Percentiles rank a stretch among this genome's conserved stretches.
phyloP scores from a whole-genome alignment of 257 asterid genomes.

The Solanum lignicaule region DNA sequence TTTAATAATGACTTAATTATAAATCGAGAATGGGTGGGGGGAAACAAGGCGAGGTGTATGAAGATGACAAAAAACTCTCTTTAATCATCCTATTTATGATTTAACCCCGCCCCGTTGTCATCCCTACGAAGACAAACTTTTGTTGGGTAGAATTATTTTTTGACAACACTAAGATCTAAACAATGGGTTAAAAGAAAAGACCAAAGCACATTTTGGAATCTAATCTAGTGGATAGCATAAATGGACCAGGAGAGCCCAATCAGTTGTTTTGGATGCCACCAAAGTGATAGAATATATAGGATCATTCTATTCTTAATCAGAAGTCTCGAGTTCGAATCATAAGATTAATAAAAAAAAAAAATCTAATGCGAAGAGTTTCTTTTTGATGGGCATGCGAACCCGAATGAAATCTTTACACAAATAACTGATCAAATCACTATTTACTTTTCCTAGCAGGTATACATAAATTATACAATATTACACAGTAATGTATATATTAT shows the following conservation, averaged over 20 bases:
- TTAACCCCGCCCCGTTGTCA: neutral
- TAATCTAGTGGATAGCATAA: neutral
- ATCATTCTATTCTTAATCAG: rapidly evolving
- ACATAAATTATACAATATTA: neutral
- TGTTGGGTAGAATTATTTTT: neutral
- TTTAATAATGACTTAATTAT: too few species aligned
- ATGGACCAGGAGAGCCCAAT: neutral
- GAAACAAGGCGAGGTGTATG: neutral
- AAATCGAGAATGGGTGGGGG: neutral
- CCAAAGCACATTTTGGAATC: neutral
- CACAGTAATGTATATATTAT: too few species aligned
- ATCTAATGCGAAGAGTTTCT: neutral
- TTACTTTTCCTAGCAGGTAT: neutral
- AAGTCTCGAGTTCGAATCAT: neutral
- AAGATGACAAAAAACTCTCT: neutral
- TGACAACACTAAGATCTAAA: neutral
- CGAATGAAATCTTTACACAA: neutral
- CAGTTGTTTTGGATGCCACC: neutral
- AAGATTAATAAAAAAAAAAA: neutral
- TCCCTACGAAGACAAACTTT: neutral
- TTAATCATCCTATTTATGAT: neutral
- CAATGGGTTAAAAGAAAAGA: neutral
- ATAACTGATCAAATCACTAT: neutral
- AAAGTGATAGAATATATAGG: neutral
- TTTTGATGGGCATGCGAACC: neutral